phyloP scores from a whole-genome alignment of 2,329 filamentous ascomycete species.

The Pseudocercospora crystallina region DNA sequence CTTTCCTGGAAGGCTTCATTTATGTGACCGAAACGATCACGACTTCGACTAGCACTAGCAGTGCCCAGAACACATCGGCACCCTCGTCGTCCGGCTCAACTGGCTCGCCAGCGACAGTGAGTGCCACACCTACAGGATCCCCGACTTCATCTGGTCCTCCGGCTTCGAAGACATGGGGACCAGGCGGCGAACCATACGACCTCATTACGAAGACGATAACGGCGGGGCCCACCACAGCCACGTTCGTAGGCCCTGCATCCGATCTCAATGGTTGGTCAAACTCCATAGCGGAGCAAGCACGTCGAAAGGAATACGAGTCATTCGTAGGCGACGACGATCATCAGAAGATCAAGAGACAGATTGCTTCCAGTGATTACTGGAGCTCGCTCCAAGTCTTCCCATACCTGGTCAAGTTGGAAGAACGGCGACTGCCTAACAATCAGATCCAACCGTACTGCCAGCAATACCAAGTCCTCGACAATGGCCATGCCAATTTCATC shows the following conservation, averaged over 20 bases:
- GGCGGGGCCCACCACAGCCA: conserved; percentile 3
- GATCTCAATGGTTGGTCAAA: conserved; percentile 2
- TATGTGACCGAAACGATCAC: conserved; percentile 58
- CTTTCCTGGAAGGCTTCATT: conserved; percentile 65
- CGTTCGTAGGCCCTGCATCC: conserved; percentile 5
- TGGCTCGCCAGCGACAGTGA: conserved; percentile 12
- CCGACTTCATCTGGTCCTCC: not conserved
- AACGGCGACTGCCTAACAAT: conserved; percentile 51
- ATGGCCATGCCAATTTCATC: conserved; percentile 46
- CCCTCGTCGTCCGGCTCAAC: conserved; percentile 10
- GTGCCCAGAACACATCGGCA: conserved; percentile 5
- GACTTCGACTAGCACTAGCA: conserved; percentile 13
- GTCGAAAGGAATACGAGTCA: no score
- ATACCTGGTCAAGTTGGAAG: conserved; percentile 64
- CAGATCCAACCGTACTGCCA: conserved; percentile 60
- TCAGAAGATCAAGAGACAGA: not conserved
- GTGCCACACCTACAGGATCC: not conserved
- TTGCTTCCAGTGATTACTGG: conserved; percentile 8
- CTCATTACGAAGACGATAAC: conserved; percentile 7
- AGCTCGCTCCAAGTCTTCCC: conserved; percentile 38
- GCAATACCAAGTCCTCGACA: conserved; percentile 60
- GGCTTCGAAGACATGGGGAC: not conserved
- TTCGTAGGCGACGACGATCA: no score
- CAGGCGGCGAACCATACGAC: no score
- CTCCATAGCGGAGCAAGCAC: not conserved